phyloP scores from a whole-genome alignment of 768 basidiomycete species.

The Asterophora parasitica region DNA sequence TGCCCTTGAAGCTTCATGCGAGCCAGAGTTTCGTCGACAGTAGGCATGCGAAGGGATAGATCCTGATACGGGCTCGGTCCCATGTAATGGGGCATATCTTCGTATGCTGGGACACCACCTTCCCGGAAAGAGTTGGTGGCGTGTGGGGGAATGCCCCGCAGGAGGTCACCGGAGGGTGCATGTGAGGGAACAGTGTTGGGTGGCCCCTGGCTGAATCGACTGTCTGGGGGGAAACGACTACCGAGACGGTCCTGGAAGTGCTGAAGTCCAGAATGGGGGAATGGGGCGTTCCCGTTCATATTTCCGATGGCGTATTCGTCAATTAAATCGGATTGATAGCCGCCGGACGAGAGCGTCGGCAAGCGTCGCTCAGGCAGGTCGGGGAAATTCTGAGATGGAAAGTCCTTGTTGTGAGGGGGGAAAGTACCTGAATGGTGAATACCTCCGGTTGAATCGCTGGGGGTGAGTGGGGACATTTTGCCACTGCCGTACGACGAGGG shows the following conservation, averaged over 20 bases:
- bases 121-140: slow-evolving; percentile 64
- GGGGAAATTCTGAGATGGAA: slow-evolving; percentile 47
- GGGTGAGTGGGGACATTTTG: slow-evolving; percentile 73
- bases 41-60: slow-evolving; percentile 56
- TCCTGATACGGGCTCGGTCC: slow-evolving; percentile 48
- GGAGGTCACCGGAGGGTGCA: slow-evolving; percentile 51
- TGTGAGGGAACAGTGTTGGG: slow-evolving; percentile 43
- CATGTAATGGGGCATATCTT: slow-evolving; percentile 57
- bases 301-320: slow-evolving; percentile 58
- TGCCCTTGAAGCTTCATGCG: slow-evolving; percentile 60
- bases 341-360: slow-evolving; percentile 36
- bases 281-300: slow-evolving; percentile 42
- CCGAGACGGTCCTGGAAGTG: slow-evolving; percentile 56
- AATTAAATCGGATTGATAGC: slow-evolving; percentile 54
- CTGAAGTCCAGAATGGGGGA: slow-evolving; percentile 46
- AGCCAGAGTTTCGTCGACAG: slow-evolving; percentile 57
- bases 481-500: slow-evolving; percentile 66
- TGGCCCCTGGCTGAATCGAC: slow-evolving; percentile 45
- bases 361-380: slow-evolving; percentile 61
- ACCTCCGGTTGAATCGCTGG: slow-evolving; percentile 55
- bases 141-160: slow-evolving; percentile 68
- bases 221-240: slow-evolving; percentile 47
- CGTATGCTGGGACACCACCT: slow-evolving; percentile 45
- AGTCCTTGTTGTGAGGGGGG: slow-evolving; percentile 50
- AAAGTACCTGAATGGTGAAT: slow-evolving; percentile 52